Evolutionary conservation across 2,329 filamentous ascomycete genomes (phyloP), one percentile per base, ranked within the genome.

Genomic region (Ceratocystis eucalypticola): DNA sequence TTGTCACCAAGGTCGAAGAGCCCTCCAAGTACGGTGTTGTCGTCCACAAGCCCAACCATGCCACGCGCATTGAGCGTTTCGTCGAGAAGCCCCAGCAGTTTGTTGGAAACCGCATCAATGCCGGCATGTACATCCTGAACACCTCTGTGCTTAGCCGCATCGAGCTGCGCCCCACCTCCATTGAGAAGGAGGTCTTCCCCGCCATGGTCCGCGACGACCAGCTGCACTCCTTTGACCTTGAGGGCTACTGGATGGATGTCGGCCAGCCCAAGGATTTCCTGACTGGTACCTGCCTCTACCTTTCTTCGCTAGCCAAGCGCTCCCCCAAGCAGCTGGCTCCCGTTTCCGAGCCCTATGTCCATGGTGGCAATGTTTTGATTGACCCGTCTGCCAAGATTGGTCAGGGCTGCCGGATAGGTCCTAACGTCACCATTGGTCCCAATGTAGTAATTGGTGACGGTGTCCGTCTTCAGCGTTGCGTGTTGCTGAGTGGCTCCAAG

Each of bases 21-120:
- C 93, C 93, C 55, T 96, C 91, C 74, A 99, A 99, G 80, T 99
- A 97, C 76, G 93, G 93, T 84, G 93, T 99, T 72, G 87, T 99
- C 66, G 94, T 99, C 37, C 93, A 97, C 86, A 94, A 96, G 82
- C 91, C 91, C 69, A 89, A 87, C 77, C 91, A 96, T 79, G 79
- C 89, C 65, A 90, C 91, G 61, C 86, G 89, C 75, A 97, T 99
- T 77, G 94, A 99, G 78, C 91, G 94, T 71, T 99, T 99, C 80
- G 94, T 99, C 71, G 93, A 99, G 85, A 99, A 99, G 83, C 93
- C 93, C 46, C 90, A 97, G 75, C 91, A 97, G 79, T 97, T 96
- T 75, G 93, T 97, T 67, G 93, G 93, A 73, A 97, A 97, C 84
- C 89, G 93, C 71, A 97, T 97, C 83, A 97, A 97, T 74, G 94